Conservation (phyloP, 805 yeast species). For the Wickerhamomyces subpelliculosus region DNA sequence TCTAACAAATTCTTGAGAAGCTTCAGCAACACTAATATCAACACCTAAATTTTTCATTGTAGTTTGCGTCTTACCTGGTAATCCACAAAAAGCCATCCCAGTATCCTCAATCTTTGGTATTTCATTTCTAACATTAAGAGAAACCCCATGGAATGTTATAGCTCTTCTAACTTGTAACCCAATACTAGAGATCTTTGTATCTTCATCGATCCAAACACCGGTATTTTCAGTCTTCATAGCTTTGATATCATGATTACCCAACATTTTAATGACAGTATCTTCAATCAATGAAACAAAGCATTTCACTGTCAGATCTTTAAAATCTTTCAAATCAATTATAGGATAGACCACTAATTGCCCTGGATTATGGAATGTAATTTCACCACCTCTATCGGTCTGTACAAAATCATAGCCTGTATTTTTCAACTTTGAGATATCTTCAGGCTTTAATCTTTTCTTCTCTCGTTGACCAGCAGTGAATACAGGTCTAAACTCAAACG, state of each 20-base stretch:
- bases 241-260: slow-evolving; percentile 33
- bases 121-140: slow-evolving; percentile 73
- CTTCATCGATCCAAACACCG: slow-evolving; percentile 74
- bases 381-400: slow-evolving; percentile 91
- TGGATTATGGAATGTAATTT: slow-evolving; percentile 93
- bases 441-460: slow-evolving; percentile 37
- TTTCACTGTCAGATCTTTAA: slow-evolving; percentile 47
- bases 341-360: slow-evolving; percentile 90
- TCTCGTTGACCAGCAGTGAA: slow-evolving; percentile 92
- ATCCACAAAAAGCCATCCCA: slow-evolving; percentile 77
- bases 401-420: slow-evolving; percentile 49
- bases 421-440: slow-evolving; percentile 20
- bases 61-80: slow-evolving; percentile 54
- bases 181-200: slow-evolving; percentile 73
- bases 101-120: slow-evolving; percentile 56
- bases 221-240: slow-evolving; percentile 57
- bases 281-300: slow-evolving; percentile 65
- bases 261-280: slow-evolving; percentile 42
- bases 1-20: slow-evolving; percentile 33
- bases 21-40: slow-evolving; percentile 28
- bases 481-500: slow-evolving; percentile 81
- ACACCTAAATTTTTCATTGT: slow-evolving; percentile 33
- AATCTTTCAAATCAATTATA: slow-evolving; percentile 60
- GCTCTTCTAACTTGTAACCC: slow-evolving; percentile 84
- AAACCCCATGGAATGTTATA: slow-evolving; percentile 85